Evolutionary conservation across 441 rosid genomes (phyloP).

Genomic region (Rhodomyrtus psidioides): DNA sequence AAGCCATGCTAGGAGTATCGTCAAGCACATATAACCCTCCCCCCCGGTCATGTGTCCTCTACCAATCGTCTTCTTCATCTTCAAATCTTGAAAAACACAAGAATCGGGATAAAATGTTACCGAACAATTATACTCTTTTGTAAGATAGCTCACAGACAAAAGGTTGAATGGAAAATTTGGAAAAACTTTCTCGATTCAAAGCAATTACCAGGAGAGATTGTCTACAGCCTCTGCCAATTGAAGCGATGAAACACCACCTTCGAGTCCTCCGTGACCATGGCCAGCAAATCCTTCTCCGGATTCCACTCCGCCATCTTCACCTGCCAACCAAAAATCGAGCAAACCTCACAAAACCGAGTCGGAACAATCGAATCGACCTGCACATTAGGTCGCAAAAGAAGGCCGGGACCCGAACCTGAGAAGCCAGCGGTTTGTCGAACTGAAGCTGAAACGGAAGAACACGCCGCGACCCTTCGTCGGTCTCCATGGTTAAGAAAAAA

Average conservation of each 20-base stretch:
- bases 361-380: neutral
- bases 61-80: too few relatives aligned
- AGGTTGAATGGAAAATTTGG: too few relatives aligned
- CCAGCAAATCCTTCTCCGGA: neutral
- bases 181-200: neutral
- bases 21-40: too few relatives aligned
- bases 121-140: too few relatives aligned
- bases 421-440: neutral
- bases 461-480: neutral
- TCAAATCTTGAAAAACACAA: too few relatives aligned
- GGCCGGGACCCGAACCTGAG: neutral
- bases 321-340: neutral
- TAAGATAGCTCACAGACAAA: too few relatives aligned
- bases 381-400: neutral
- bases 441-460: neutral
- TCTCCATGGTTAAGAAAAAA: neutral
- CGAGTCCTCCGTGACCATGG: neutral
- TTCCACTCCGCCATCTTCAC: neutral
- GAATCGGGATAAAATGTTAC: too few relatives aligned
- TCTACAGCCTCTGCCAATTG: neutral
- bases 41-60: too few relatives aligned
- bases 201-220: neutral
- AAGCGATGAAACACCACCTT: neutral
- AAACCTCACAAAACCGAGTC: neutral
- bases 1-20: too few relatives aligned